phyloP scores from a whole-genome alignment of 352 stramenopile genomes.

The Plasmopara halstedii region DNA sequence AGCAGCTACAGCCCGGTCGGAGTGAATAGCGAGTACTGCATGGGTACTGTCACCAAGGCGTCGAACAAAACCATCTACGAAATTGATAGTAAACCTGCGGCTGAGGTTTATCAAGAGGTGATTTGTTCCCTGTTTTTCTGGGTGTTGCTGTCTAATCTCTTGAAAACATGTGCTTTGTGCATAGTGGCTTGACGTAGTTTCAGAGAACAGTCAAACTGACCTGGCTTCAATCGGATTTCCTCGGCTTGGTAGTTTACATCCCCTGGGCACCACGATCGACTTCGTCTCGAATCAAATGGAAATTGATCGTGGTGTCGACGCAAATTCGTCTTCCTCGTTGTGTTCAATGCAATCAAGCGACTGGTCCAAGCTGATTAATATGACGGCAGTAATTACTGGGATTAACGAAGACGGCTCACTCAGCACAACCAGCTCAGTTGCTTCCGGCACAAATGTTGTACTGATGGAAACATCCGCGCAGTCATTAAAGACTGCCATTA shows the following conservation, averaged over 20 bases:
- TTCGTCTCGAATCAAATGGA: conserved; percentile 73
- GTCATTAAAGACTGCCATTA: conserved; percentile 77
- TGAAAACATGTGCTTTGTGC: no score
- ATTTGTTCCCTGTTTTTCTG: no score
- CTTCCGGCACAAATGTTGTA: conserved; percentile 68
- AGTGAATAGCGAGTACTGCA: conserved; percentile 70
- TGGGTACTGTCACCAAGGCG: conserved; percentile 80
- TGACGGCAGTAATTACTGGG: conserved; percentile 77
- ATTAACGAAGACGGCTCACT: conserved; percentile 80
- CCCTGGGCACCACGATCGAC: conserved; percentile 73
- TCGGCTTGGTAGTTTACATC: conserved; percentile 74
- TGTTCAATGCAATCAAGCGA: conserved; percentile 77
- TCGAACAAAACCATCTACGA: conserved; percentile 82
- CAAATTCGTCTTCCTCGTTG: conserved; percentile 48
- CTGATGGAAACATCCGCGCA: conserved; percentile 82
- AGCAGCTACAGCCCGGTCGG: conserved; percentile 77
- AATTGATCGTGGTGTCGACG: conserved; percentile 40
- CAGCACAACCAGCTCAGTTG: conserved; percentile 74
- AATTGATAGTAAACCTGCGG: conserved; percentile 77
- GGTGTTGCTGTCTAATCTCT: no score
- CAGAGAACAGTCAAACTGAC: conserved; percentile 65
- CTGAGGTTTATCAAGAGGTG: conserved; percentile 78
- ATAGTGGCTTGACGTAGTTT: conserved; percentile 73
- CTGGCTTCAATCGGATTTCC: conserved; percentile 73
- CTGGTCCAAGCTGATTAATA: conserved; percentile 79